phyloP scores from a whole-genome alignment of 371 early-diverging fungal genomes.

The Rhizopus stolonifer region DNA sequence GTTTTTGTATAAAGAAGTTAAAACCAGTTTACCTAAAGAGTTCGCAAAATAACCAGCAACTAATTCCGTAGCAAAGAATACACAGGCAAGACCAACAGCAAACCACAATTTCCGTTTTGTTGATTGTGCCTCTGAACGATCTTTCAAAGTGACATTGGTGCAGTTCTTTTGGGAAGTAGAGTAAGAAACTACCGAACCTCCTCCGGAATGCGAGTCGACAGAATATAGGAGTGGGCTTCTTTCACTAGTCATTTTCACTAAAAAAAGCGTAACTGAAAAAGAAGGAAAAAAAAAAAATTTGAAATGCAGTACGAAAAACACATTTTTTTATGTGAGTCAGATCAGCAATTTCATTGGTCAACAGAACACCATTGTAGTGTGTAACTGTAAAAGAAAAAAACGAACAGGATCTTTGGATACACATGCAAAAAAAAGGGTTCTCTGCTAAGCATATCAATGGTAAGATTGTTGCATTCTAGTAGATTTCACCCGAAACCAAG shows the following conservation, averaged over 20 bases:
- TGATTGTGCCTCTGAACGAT: conserved; percentile 20
- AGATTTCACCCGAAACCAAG: too few species aligned
- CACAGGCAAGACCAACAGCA: conserved; percentile 56
- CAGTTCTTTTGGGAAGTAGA: conserved; percentile 27
- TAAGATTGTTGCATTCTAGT: too few species aligned
- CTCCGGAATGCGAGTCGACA: conserved; percentile 11
- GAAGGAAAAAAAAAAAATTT: too few species aligned
- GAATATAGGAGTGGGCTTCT: conserved; percentile 9
- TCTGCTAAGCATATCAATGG: too few species aligned
- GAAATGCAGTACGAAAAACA: too few species aligned
- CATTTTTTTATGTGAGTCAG: too few species aligned
- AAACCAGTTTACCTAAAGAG: conserved; percentile 41
- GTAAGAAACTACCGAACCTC: conserved; percentile 28
- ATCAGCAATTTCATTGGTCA: too few species aligned
- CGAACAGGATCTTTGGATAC: too few species aligned
- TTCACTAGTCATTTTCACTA: conserved; percentile 13
- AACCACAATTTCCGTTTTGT: conserved; percentile 49
- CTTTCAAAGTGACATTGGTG: conserved; percentile 33
- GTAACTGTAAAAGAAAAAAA: too few species aligned
- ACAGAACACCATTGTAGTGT: too few species aligned
- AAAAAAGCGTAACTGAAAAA: too few species aligned
- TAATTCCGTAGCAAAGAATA: conserved; percentile 71
- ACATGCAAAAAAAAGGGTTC: too few species aligned
- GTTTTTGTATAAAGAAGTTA: conserved; percentile 1
- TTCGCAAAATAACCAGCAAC: conserved; percentile 70